phyloP scores from a whole-genome alignment of 306 rosid species.

The Gastrolobium villosum region DNA sequence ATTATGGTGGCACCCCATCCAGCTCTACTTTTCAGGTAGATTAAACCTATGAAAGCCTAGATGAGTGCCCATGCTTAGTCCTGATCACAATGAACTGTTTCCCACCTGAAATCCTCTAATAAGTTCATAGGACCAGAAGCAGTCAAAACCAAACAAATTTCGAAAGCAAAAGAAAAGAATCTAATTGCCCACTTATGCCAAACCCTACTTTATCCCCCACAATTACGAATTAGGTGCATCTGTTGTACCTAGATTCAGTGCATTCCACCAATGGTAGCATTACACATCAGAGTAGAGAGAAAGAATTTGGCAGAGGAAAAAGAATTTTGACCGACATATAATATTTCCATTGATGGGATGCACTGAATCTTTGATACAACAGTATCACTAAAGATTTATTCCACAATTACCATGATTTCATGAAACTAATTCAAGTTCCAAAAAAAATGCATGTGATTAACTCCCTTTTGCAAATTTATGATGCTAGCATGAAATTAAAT shows the following conservation, averaged over 20 bases:
- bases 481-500: constrained; percentile 15
- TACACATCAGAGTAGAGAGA: too few species aligned
- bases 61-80: constrained; percentile 30
- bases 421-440: constrained; percentile 23
- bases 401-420: constrained; percentile 33
- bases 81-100: constrained; percentile 37
- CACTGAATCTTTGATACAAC: too few species aligned
- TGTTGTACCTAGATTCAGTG: too few species aligned
- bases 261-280: too few species aligned
- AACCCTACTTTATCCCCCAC: constrained; percentile 49
- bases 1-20: constrained; percentile 45
- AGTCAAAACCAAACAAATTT: constrained; percentile 37
- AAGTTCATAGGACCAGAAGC: constrained; percentile 13
- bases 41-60: constrained; percentile 41
- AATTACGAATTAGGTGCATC: too few species aligned
- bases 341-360: too few species aligned
- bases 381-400: too few species aligned
- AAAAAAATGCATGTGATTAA: background rate
- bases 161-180: background rate
- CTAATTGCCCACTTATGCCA: constrained; percentile 41
- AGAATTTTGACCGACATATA: too few species aligned
- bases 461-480: constrained; percentile 22
- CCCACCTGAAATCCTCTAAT: constrained; percentile 38
- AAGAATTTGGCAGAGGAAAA: too few species aligned
- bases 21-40: constrained; percentile 45